Base-by-base conservation (phyloP, 78 protist species). In the Cavenderia fasciculata region DNA sequence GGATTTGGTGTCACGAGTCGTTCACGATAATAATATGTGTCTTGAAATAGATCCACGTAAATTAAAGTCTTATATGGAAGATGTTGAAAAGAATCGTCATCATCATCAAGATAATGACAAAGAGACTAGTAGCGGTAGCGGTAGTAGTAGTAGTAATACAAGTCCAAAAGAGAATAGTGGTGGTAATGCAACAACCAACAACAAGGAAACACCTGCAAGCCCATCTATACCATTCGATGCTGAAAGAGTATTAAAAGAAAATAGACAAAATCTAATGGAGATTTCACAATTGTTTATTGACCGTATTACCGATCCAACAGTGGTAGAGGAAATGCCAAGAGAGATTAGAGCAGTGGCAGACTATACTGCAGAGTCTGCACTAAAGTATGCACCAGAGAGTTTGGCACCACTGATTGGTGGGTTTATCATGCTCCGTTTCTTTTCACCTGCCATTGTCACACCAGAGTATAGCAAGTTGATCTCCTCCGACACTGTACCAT, bases 401-500 rank as follows among this genome's bases (percentile, higher is more conserved):
- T n/a, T 74, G 1, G 74, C 91, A 43, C 92, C 86, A 19, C 46
- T 87, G 2, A 82, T 92, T 14, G 95, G 95, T 43, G 95, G 95
- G 25, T 87, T 92, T 49, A 66, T 92, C 33, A 92, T 92, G 92
- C 61, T 92, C 7, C 56, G 95, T 33, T 92, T 66, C 93, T 92
- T 87, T 75, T 54, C 92, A 34, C 95, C 95, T 4, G 92, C 95
- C 41, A 87, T 92, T 25, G 92, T 92, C 0, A 87, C 95, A 33
- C 94, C 92, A 2, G 95, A 92, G 11, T 70, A 59, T 23, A 77
- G 75, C 4, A 90, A 82, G 33, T 36, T 87, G 19, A 31, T 92
- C 23, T 52, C 92, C 7, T 51, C 86, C 23, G 94, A 89, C 33
- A 59, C 56, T 40, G 73, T 51, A 10, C 74, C 72, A 11, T 52